Evolutionary conservation across 2,329 filamentous ascomycete genomes (phyloP), one percentile per base, ranked within the genome.

Genomic region (Blastomyces percursus): DNA sequence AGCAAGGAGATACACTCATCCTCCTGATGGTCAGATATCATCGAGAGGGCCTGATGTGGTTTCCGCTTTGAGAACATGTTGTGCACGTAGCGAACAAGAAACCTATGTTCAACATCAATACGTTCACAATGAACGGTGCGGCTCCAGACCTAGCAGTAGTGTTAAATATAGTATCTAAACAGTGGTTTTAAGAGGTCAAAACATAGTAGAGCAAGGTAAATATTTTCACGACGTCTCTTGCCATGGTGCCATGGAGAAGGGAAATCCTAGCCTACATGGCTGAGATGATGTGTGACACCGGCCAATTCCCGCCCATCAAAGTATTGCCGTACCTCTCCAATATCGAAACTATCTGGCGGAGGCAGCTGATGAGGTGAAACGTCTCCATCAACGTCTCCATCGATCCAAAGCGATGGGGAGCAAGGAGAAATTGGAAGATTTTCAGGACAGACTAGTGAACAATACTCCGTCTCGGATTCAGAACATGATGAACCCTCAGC

Each of bases 41-140:
- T 61, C n/a, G 16, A 21, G 21, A 57, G n/a, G 4, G 56, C 58
- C 40, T n/a, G 16, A 16, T 48, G 38, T 21, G 51, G 60, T 58
- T 46, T 40, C 50, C 14, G 27, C 59, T 60, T 60, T 27, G 46
- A 42, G 21, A 61, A 61, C 9, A 11, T 51, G 46, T 60, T 14
- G 42, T 32, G 8, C 38, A 61, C n/a, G 2, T 24, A 35, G 32
- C 7, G 8, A 40, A 54, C 27, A 19, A 38, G 21, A 27, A 50
- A 42, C 27, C 21, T n/a, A 24, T 52, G 24, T 32, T 32, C 4
- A 5, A 32, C 8, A 32, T 6, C 4, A 3, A 32, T 32, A 32
- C 35, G 7, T 27, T 52, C 27, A 8, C 7, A 3, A n/a, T 40
- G 11, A 11, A 19, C n/a, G 35, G 8, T 16, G 7, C 2, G 9